These are phyloP conservation scores for Aspergillus hancockii DNA, from an alignment of 495 filamentous ascomycete genomes.

Conservation along the genomic window DNA sequence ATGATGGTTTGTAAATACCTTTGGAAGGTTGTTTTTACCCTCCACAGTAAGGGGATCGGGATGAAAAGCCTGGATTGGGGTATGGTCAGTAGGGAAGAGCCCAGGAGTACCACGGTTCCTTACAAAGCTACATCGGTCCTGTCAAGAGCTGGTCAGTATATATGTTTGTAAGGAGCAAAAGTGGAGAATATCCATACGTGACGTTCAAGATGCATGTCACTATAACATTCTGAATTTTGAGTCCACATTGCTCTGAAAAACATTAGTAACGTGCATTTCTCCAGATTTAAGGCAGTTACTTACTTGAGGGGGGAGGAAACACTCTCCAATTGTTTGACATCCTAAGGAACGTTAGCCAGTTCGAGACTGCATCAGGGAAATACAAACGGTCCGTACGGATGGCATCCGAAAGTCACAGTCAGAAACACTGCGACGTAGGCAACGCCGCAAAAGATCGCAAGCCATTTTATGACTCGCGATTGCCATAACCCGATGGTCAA, in stretches of 20 bases:
- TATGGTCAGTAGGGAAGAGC: background rate
- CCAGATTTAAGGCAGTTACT: background rate
- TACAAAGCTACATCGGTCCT: slow-evolving; percentile 6
- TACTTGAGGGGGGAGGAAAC: slow-evolving; percentile 1
- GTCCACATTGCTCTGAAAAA: background rate
- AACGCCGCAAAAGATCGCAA: background rate
- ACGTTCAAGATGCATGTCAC: slow-evolving; percentile 4
- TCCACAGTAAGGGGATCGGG: slow-evolving; percentile 2
- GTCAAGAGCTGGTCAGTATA: background rate
- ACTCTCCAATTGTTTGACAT: slow-evolving; percentile 9
- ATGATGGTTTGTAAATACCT: background rate
- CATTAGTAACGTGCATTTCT: background rate
- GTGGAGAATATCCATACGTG: background rate
- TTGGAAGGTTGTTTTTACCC: slow-evolving; percentile 1
- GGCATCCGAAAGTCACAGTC: slow-evolving; percentile 6
- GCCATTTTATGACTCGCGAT: slow-evolving; percentile 1
- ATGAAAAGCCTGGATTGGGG: slow-evolving; percentile 3
- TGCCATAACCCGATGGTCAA: slow-evolving; percentile 5
- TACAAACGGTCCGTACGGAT: background rate
- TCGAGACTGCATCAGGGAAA: background rate
- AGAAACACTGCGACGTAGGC: background rate
- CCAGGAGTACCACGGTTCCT: background rate
- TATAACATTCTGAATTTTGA: slow-evolving; percentile 4
- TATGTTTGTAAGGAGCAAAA: background rate
- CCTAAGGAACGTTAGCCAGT: background rate